Evolutionary conservation across 2,329 filamentous ascomycete genomes (phyloP).

Genomic region (Hypoxylon sp.): DNA sequence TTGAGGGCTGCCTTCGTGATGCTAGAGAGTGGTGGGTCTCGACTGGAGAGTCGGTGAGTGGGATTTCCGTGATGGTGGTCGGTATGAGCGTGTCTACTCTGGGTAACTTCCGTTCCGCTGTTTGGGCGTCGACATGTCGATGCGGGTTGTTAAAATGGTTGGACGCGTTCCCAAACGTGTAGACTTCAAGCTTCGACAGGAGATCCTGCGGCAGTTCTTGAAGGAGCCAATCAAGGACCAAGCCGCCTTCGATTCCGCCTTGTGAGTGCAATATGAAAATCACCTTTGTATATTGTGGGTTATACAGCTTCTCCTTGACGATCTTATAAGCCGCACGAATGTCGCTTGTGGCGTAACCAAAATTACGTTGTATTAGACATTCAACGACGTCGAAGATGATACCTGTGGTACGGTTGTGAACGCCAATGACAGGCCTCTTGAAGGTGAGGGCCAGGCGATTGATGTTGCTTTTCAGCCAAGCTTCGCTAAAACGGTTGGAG

Average conservation of each 20-base stretch:
- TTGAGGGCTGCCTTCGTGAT: constrained; percentile 36
- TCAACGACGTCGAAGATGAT: constrained; percentile 83
- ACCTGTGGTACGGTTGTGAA: constrained; percentile 82
- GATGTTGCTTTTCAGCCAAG: constrained; percentile 79
- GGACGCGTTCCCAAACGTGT: constrained; percentile 83
- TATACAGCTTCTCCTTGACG: constrained; percentile 74
- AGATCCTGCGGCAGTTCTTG: constrained; percentile 77
- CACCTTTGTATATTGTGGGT: constrained; percentile 75
- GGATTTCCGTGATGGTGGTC: constrained; percentile 57
- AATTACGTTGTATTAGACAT: constrained; percentile 82
- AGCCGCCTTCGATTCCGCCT: constrained; percentile 79
- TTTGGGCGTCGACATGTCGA: constrained; percentile 64
- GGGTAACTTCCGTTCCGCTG: constrained; percentile 56
- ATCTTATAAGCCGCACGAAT: constrained; percentile 73
- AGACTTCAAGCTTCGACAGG: constrained; percentile 79
- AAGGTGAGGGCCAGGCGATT: constrained; percentile 81
- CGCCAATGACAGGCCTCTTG: constrained; percentile 76
- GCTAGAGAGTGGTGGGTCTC: constrained; percentile 45
- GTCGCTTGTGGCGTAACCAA: constrained; percentile 79
- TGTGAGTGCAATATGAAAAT: constrained; percentile 83
- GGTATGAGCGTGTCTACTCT: constrained; percentile 51
- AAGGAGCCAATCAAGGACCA: constrained; percentile 83
- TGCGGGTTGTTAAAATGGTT: constrained; percentile 87
- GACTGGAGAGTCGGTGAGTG: constrained; percentile 51
- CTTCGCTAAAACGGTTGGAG: constrained; percentile 58